These are phyloP conservation scores for Penicillium janthinellum DNA, from an alignment of 2,329 filamentous ascomycete species.

Conservation along the genomic window DNA sequence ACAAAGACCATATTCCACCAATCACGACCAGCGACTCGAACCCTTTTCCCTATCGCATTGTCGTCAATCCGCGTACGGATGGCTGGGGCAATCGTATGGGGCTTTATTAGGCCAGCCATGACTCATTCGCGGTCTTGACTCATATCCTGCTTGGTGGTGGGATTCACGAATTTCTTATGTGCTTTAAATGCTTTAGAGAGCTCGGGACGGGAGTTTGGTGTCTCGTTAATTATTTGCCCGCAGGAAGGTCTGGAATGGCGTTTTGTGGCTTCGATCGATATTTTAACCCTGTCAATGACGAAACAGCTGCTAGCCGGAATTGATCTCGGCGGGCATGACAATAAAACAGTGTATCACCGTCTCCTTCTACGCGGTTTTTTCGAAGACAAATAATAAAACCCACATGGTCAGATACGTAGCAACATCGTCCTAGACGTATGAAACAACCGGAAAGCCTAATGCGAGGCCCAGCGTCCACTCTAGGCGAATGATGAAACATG, in stretches of 20 bases:
- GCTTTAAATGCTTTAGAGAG: not conserved
- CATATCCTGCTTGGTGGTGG: not conserved
- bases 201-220: not conserved
- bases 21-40: conserved; percentile 91
- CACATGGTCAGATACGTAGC: not conserved
- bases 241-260: not conserved
- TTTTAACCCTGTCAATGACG: not conserved
- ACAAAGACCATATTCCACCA: conserved; percentile 95
- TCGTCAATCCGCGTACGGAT: conserved; percentile 79
- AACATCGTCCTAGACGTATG: not conserved
- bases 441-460: conserved; percentile 2
- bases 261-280: not conserved
- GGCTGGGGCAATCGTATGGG: conserved; percentile 80
- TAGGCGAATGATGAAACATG: not conserved
- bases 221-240: not conserved
- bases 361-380: not conserved
- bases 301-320: not conserved
- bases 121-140: not conserved
- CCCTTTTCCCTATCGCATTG: conserved; percentile 92
- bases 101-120: conserved; percentile 57
- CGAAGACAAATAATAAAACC: not conserved
- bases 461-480: not conserved
- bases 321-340: not conserved
- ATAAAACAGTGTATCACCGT: not conserved
- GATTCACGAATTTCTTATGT: conserved; percentile 8